Conservation (phyloP, 371 early-diverging fungal genomes). For the Circinella umbellata region DNA sequence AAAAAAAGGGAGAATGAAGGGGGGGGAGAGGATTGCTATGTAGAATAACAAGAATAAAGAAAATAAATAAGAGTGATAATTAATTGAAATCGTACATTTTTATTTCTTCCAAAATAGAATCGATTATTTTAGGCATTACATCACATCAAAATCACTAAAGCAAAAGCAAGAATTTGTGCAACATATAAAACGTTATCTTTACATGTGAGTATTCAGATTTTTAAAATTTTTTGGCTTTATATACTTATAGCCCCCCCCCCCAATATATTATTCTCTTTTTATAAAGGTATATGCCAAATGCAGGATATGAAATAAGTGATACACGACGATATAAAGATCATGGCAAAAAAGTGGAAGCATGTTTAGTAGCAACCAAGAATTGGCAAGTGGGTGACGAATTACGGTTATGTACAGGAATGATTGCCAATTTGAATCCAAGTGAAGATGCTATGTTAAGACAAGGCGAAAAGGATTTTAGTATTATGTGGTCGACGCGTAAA, state of each 20-base stretch:
- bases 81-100: neutral
- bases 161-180: conserved; percentile 47
- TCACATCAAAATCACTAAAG: conserved; percentile 33
- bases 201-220: conserved; percentile 46
- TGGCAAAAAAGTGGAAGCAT: conserved; percentile 80
- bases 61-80: neutral
- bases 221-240: conserved; percentile 40
- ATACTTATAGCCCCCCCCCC: conserved; percentile 42
- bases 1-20: neutral
- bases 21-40: neutral
- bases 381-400: conserved; percentile 82
- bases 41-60: neutral
- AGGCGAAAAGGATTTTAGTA: conserved; percentile 80
- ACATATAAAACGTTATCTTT: conserved; percentile 55
- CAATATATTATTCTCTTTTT: conserved; percentile 34
- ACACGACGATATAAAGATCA: conserved; percentile 75
- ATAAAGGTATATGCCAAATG: conserved; percentile 80
- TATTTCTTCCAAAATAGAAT: conserved; percentile 27
- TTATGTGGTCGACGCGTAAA: conserved; percentile 82
- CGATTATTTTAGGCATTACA: conserved; percentile 44
- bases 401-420: conserved; percentile 77
- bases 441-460: conserved; percentile 75
- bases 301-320: conserved; percentile 82
- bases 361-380: conserved; percentile 80
- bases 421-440: conserved; percentile 70